Base-by-base conservation (phyloP, 768 basidiomycete genomes). In the Coprinellus micaceus region DNA sequence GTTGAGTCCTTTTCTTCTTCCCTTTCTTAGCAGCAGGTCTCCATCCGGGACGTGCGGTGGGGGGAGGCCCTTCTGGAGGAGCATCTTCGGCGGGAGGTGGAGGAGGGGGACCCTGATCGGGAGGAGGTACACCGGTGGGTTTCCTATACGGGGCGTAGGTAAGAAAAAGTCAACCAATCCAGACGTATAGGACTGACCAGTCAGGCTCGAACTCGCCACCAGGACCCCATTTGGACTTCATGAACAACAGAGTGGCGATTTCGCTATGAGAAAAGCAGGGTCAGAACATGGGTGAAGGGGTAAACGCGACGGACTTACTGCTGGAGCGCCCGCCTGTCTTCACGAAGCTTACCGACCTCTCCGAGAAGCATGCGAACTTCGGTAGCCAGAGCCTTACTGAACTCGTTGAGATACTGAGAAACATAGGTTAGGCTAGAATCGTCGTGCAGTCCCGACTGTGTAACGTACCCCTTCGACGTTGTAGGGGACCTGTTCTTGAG, bases 141-240 rank as follows among this genome's bases (percentile, higher is more conserved):
- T 72, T 75, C 79, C 77, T 78, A 19, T 17, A 25, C n/a, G n/a
- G n/a, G n/a, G 26, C 17, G 26, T 15, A 19, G 30, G 51, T 37
- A 15, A 60, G 56, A 33, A 61, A 60, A 17, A 62, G 33, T 26
- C 44, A 29, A 52, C 45, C 12, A 17, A 37, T 17, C 12, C 21
- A n/a, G n/a, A 5, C 44, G 29, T 26, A 28, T 13, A 33, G 19
- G 9, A n/a, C 47, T 78, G 75, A 13, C 91, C 91, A 93, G n/a
- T 89, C 84, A 7, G 86, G 81, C 63, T 91, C 87, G 64, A 88
- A 94, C 67, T 91, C 86, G 50, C 91, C 91, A 54, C 89, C 90
- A n/a, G 89, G 84, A 4, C 85, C 86, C 61, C 91, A 89, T 66
- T 88, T 88, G 39, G 88, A 78, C 67, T 82, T 84, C 77, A 87